Conservation (phyloP, 1,284 basidiomycete species). For the Phaffia rhodozyma region DNA sequence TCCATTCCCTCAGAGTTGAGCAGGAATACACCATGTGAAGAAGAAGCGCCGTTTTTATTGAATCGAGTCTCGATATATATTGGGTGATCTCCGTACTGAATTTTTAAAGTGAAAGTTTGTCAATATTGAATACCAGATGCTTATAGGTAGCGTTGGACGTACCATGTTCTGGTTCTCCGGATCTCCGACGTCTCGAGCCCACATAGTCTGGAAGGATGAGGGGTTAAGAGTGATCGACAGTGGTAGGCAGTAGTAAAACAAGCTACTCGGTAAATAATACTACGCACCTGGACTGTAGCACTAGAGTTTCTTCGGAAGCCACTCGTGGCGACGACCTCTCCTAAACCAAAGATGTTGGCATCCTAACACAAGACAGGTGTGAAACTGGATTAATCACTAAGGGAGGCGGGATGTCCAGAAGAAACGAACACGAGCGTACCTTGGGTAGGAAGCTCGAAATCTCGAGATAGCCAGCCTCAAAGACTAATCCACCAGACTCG, state of each 20-base stretch:
- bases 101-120: no score
- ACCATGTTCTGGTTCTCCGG: conserved; percentile 9
- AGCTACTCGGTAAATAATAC: no score
- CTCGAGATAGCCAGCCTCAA: conserved; percentile 68
- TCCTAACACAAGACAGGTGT: conserved; percentile 25
- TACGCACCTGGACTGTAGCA: conserved; percentile 46
- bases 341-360: conserved; percentile 65
- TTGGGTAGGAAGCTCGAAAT: conserved; percentile 32
- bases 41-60: conserved; percentile 31
- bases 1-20: conserved; percentile 52
- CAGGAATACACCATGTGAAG: conserved; percentile 55
- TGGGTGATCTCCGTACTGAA: conserved; percentile 56
- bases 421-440: background rate
- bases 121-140: background rate
- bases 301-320: conserved; percentile 51
- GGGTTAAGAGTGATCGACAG: no score
- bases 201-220: conserved; percentile 13
- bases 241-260: background rate
- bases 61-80: conserved; percentile 55
- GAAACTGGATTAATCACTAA: background rate
- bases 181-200: conserved; percentile 14
- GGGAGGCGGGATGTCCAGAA: background rate
- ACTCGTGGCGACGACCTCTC: conserved; percentile 55
- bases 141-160: background rate
- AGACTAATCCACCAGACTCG: conserved; percentile 43